These are phyloP conservation scores for Parathielavia appendiculata DNA, from an alignment of 495 filamentous ascomycete species.

Conservation along the genomic window DNA sequence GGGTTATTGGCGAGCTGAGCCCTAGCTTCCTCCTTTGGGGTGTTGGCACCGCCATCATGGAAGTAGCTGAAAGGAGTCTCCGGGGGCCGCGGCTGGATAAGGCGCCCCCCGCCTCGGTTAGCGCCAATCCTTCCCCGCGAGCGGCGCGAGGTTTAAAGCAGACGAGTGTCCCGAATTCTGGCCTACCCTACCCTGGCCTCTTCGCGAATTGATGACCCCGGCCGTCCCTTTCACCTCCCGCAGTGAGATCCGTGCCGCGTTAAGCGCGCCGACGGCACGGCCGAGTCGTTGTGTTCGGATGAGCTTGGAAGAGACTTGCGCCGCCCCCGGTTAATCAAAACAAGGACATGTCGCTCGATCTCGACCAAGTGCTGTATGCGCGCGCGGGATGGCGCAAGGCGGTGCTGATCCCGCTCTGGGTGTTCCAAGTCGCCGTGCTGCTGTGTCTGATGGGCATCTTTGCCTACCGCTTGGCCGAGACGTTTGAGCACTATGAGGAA, in stretches of 20 bases:
- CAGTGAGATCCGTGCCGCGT: not conserved
- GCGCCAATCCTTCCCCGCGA: not conserved
- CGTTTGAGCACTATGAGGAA: slow-evolving; percentile 37
- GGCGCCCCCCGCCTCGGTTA: not conserved
- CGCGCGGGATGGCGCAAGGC: slow-evolving; percentile 41
- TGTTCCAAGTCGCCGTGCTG: slow-evolving; percentile 35
- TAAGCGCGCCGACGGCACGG: not conserved
- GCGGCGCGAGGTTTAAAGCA: not conserved
- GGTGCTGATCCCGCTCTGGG: slow-evolving; percentile 40
- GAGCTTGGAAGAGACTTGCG: not conserved
- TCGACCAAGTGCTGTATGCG: slow-evolving; percentile 41
- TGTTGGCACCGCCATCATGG: slow-evolving; percentile 9
- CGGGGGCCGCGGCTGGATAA: not conserved
- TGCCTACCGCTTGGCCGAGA: slow-evolving; percentile 43
- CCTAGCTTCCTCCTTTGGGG: not conserved
- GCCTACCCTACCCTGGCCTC: not conserved
- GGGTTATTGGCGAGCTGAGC: no score
- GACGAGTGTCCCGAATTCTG: not conserved
- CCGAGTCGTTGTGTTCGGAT: not conserved
- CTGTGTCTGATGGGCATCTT: slow-evolving; percentile 44
- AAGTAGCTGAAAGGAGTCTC: not conserved
- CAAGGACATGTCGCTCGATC: slow-evolving; percentile 27
- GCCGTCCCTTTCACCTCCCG: not conserved
- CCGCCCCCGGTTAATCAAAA: no score
- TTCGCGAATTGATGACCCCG: not conserved